Percentiles rank a stretch among this genome's conserved stretches.
These are phyloP conservation scores for Filobasidium uniguttulatum DNA, from an alignment of 1,284 basidiomycete species.

Conservation along the genomic window DNA sequence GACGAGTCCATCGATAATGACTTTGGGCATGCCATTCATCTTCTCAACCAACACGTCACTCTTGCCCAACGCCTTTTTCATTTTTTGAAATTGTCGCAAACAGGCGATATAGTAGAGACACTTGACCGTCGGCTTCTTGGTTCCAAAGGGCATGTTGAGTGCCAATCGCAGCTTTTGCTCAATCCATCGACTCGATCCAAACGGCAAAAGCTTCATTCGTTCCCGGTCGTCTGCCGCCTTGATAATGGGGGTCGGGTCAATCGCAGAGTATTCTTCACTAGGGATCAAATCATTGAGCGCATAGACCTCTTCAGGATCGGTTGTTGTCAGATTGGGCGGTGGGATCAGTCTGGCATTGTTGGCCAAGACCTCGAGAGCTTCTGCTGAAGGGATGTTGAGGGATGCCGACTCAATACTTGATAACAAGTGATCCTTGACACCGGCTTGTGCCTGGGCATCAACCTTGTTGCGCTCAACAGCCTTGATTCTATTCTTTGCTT, in stretches of 20 bases:
- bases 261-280: slow-evolving; percentile 45
- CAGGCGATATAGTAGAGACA: slow-evolving; percentile 62
- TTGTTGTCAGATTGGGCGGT: slow-evolving; percentile 50
- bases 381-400: slow-evolving; percentile 47
- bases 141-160: slow-evolving; percentile 17
- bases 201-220: slow-evolving; percentile 48
- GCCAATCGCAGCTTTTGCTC: slow-evolving; percentile 26
- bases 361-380: slow-evolving; percentile 49
- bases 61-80: slow-evolving; percentile 18
- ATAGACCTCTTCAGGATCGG: slow-evolving; percentile 58
- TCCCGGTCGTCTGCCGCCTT: slow-evolving; percentile 44
- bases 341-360: slow-evolving; percentile 60
- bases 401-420: slow-evolving; percentile 62
- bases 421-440: slow-evolving; percentile 62
- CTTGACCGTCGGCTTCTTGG: slow-evolving; percentile 48
- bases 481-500: slow-evolving; percentile 69
- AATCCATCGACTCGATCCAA: slow-evolving; percentile 52
- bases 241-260: slow-evolving; percentile 38
- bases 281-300: slow-evolving; percentile 60
- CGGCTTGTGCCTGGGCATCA: slow-evolving; percentile 69
- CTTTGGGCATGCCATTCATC: slow-evolving; percentile 47
- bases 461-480: slow-evolving; percentile 75
- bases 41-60: slow-evolving; percentile 43
- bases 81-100: slow-evolving; percentile 34
- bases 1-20: slow-evolving; percentile 60